phyloP scores from a whole-genome alignment of 116 monocot species.

The Posidonia oceanica region DNA sequence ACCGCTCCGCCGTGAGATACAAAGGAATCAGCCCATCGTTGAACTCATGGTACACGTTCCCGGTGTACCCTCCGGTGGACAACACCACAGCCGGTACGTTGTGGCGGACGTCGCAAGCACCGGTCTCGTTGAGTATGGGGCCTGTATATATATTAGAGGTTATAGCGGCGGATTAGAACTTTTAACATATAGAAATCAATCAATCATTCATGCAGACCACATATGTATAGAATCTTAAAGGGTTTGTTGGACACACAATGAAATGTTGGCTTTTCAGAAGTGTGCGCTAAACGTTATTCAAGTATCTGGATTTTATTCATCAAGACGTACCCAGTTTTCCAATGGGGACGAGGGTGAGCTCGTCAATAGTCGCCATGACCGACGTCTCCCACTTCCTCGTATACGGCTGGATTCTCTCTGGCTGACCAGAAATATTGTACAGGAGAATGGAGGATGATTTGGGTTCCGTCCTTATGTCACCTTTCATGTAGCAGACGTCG shows the following conservation, averaged over 20 bases:
- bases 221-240: too few species aligned
- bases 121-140: neutral
- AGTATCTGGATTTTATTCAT: too few species aligned
- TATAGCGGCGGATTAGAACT: too few species aligned
- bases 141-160: too few species aligned
- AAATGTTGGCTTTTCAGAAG: too few species aligned
- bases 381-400: slow-evolving; percentile 47
- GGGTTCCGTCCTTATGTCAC: slow-evolving; percentile 34
- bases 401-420: slow-evolving; percentile 24
- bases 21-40: slow-evolving; percentile 75
- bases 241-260: too few species aligned
- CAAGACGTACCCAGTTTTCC: neutral
- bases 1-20: slow-evolving; percentile 48
- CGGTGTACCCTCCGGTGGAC: slow-evolving; percentile 80
- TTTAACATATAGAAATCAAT: too few species aligned
- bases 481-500: slow-evolving; percentile 70
- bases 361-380: slow-evolving; percentile 46
- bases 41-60: slow-evolving; percentile 88
- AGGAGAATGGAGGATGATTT: slow-evolving; percentile 24
- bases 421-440: neutral
- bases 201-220: too few species aligned
- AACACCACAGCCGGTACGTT: slow-evolving; percentile 54
- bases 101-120: slow-evolving; percentile 36
- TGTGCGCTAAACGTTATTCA: too few species aligned
- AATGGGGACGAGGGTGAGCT: slow-evolving; percentile 27